A percentile compares a stretch with the other conserved stretches of the same genome.
Conservation (phyloP, 805 yeast genomes). For the Blastobotrys attinorum region DNA sequence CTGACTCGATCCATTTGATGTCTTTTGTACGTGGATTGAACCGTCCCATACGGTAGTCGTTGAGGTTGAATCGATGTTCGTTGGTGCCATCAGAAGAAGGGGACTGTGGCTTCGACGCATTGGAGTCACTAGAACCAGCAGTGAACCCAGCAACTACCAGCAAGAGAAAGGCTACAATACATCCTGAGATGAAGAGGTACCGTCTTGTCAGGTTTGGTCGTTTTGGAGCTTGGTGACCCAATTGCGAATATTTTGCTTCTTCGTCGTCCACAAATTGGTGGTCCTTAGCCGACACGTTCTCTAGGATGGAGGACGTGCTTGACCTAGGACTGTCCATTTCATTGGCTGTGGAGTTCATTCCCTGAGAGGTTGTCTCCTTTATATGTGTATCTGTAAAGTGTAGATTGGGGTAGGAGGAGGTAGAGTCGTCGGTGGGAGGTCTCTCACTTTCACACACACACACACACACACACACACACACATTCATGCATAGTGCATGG, state of each 20-base stretch:
- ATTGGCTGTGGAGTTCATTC: too few species aligned
- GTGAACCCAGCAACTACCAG: too few species aligned
- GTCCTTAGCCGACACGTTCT: background rate
- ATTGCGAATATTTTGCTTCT: background rate
- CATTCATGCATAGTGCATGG: too few species aligned
- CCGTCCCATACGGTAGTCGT: slow-evolving; percentile 44
- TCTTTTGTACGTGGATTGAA: slow-evolving; percentile 46
- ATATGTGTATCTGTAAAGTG: background rate
- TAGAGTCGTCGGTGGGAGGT: background rate
- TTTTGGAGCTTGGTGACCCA: background rate
- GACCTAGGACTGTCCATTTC: slow-evolving; percentile 1
- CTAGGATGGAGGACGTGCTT: background rate
- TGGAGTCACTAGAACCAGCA: too few species aligned
- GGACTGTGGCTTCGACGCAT: too few species aligned
- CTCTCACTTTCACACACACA: too few species aligned
- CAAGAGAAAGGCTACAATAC: background rate
- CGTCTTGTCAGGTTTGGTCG: too few species aligned
- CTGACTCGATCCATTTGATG: slow-evolving; percentile 63
- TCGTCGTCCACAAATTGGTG: background rate
- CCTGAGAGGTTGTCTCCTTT: background rate
- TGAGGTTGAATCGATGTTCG: slow-evolving; percentile 29
- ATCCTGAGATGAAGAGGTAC: background rate
- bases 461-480: background rate
- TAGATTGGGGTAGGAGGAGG: background rate
- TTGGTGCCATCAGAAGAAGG: background rate